These are phyloP conservation scores for Venturia carpophila DNA, from an alignment of 2,329 filamentous ascomycete species.

Conservation along the genomic window DNA sequence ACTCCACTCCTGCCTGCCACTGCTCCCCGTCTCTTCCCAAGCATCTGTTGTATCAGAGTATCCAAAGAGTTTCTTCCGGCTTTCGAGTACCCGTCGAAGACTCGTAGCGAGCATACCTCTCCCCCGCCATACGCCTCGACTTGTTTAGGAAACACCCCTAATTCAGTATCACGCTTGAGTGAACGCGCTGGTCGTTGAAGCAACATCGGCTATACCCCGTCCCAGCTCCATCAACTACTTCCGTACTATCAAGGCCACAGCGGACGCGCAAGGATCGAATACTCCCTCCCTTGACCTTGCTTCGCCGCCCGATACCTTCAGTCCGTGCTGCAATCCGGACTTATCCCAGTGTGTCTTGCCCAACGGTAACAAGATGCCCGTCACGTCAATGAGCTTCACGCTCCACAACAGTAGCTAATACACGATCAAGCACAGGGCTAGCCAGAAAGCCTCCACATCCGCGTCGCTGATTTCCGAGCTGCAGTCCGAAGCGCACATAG, in stretches of 20 bases:
- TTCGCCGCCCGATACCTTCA: conserved; percentile 7
- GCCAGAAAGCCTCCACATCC: not conserved
- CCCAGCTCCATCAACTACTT: not conserved
- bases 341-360: not conserved
- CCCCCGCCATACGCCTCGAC: not conserved
- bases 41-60: not conserved
- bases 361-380: conserved; percentile 9
- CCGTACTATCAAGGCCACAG: not conserved
- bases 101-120: not conserved
- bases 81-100: not conserved
- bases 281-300: conserved; percentile 2
- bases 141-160: conserved; percentile 5
- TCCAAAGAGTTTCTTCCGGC: conserved; percentile 4
- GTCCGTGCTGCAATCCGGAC: conserved; percentile 3
- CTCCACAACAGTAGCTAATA: conserved; percentile 9
- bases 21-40: not conserved
- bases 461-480: not conserved
- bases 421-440: not conserved
- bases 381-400: conserved; percentile 10
- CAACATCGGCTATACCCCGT: conserved; percentile 1
- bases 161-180: conserved; percentile 1
- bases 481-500: conserved; percentile 9
- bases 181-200: conserved; percentile 1
- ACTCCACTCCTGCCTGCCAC: not conserved
- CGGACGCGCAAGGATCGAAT: not conserved